A percentile compares a stretch with the other conserved stretches of the same genome.
These are phyloP conservation scores for Zygnema circumcarinatum DNA, from an alignment of 139 green algal genomes.

Conservation along the genomic window DNA sequence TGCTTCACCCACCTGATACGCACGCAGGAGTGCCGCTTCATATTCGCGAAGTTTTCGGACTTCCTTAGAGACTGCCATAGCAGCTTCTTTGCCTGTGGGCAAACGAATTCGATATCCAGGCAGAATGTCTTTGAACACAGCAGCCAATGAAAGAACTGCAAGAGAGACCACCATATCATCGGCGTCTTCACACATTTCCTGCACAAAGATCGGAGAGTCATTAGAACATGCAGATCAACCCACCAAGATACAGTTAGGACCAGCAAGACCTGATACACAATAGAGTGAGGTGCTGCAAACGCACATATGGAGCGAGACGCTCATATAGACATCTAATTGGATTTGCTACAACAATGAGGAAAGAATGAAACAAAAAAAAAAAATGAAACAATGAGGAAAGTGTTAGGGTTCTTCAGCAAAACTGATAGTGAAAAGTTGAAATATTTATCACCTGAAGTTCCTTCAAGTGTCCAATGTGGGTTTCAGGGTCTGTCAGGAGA, in stretches of 20 bases:
- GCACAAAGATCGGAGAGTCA: background rate
- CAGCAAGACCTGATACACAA: no score
- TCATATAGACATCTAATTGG: no score
- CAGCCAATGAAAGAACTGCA: slow-evolving; percentile 79
- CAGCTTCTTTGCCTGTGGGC: slow-evolving; percentile 75
- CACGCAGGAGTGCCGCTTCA: slow-evolving; percentile 78
- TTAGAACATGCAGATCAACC: no score
- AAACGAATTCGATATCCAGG: slow-evolving; percentile 77
- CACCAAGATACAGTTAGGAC: no score
- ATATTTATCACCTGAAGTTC: slow-evolving; percentile 46
- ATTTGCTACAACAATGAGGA: no score
- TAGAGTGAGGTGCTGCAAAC: no score
- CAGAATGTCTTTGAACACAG: slow-evolving; percentile 84
- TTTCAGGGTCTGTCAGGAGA: slow-evolving; percentile 79
- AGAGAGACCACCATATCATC: slow-evolving; percentile 71
- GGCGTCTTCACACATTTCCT: slow-evolving; percentile 43
- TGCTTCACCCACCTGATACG: slow-evolving; percentile 72
- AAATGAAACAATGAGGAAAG: no score
- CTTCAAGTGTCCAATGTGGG: slow-evolving; percentile 62
- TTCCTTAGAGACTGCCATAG: slow-evolving; percentile 82
- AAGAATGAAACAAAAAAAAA: no score
- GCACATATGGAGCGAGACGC: no score
- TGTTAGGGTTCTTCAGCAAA: no score
- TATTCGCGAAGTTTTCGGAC: slow-evolving; percentile 79
- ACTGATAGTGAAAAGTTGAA: no score